A percentile compares a stretch with the other conserved stretches of the same genome.
Evolutionary conservation across 805 yeast genomes (phyloP).

Genomic region (Lipomyces yamanashiensis): DNA sequence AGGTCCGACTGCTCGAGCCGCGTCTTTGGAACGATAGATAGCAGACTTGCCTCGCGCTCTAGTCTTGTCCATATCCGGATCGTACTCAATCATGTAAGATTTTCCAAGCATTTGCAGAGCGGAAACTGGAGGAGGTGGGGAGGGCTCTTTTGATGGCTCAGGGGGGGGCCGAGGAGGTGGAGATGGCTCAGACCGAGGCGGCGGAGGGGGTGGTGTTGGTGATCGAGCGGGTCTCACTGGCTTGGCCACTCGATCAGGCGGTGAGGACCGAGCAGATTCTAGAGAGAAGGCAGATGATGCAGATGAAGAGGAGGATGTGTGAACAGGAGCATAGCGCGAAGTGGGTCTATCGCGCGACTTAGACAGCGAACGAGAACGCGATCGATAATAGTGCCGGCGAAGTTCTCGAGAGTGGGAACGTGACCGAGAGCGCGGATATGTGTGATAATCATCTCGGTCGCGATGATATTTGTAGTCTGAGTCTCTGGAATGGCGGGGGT

Average conservation of each 20-base stretch:
- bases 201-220: slow-evolving; percentile 3
- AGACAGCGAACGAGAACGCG: slow-evolving; percentile 6
- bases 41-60: slow-evolving; percentile 48
- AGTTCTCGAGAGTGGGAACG: neutral
- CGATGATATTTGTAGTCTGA: neutral
- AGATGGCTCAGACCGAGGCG: slow-evolving; percentile 1
- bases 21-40: slow-evolving; percentile 46
- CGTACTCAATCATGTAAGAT: slow-evolving; percentile 55
- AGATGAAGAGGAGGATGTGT: neutral
- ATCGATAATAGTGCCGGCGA: neutral
- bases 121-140: slow-evolving; percentile 9
- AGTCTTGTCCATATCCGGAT: slow-evolving; percentile 56
- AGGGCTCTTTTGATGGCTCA: neutral
- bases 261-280: slow-evolving; percentile 10
- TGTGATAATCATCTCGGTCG: slow-evolving; percentile 1
- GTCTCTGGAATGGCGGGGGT: neutral
- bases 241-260: slow-evolving; percentile 13
- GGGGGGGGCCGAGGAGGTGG: slow-evolving; percentile 11
- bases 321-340: neutral
- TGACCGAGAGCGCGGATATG: neutral
- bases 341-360: neutral
- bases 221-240: slow-evolving; percentile 1
- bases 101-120: slow-evolving; percentile 38
- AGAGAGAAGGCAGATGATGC: slow-evolving; percentile 4
- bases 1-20: slow-evolving; percentile 18